Base-by-base conservation (phyloP, 495 filamentous ascomycete species). In the Pyrenula aspistea region DNA sequence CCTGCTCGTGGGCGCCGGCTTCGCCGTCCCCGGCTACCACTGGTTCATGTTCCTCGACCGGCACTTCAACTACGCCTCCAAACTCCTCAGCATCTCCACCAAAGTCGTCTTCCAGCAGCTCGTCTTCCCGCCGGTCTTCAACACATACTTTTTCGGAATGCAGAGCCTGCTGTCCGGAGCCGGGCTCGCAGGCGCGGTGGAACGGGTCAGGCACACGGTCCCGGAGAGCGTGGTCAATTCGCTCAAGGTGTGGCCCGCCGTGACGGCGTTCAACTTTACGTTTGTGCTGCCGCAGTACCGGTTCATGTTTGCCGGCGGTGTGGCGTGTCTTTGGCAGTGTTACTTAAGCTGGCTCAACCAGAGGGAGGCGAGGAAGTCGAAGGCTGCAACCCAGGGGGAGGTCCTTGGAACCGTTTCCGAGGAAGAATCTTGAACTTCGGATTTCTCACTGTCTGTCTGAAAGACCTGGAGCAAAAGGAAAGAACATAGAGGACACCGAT, bases 291-390 rank as follows among this genome's bases (percentile, higher is more conserved):
- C 89, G 22, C 81, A 91, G 66, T 91, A 86, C 64, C 76, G 91
- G 53, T 85, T 81, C 54, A 73, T 96, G 10, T 91, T 95, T 66
- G 82, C 86, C 0, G 91, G 79, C 3, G 67, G 81, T 12, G 78
- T 91, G 62, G 90, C 88, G 1, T 84, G 95, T 51, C 87, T 88
- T 1, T 96, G 91, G 91, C 91, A 96, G 71, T 88, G 86, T 2
- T 96, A 96, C 75, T 63, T 96, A 59, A 85, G 82, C 55, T 87
- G 82, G 69, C 70, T 96, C 66, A 95, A 95, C 60, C 80, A 85
- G 67, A 77, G 72, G 59, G 89, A 87, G 2, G 87, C 86, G 61
- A 69, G 71, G 48, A 74, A 82, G 64, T 78, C 77, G 53, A 64
- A 63, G 56, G 62, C 59, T 19, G 63, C 59, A n/a, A n/a, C n/a